phyloP scores from a whole-genome alignment of 2,329 filamentous ascomycete species.

The Fusarium virguliforme region DNA sequence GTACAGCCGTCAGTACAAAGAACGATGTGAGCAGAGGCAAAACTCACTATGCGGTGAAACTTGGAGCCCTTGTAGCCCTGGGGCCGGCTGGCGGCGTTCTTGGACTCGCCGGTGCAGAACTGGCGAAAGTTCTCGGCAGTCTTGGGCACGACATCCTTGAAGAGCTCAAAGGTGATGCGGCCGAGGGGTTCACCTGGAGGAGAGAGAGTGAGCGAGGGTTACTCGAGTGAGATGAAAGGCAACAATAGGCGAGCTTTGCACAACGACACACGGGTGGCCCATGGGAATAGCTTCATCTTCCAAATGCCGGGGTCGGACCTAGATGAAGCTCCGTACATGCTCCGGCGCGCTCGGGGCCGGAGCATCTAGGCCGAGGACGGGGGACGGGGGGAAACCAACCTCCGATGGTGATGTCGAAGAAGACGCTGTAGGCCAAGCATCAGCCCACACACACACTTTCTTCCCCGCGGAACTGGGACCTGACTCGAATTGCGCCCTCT shows the following conservation, averaged over 20 bases:
- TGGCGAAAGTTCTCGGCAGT: conserved; percentile 98
- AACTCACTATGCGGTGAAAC: conserved; percentile 90
- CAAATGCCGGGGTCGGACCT: not conserved
- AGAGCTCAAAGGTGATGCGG: conserved; percentile 91
- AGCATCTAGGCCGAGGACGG: conserved; percentile 9
- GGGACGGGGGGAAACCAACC: conserved; percentile 63
- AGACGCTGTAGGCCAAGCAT: conserved; percentile 65
- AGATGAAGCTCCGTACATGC: conserved; percentile 7
- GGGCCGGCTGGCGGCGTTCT: conserved; percentile 81
- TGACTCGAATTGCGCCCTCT: conserved; percentile 40
- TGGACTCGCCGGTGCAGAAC: conserved; percentile 95
- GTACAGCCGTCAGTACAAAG: conserved; percentile 21
- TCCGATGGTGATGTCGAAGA: conserved; percentile 86
- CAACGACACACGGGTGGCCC: conserved; percentile 1
- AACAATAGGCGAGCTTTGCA: not conserved
- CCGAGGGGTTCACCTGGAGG: conserved; percentile 85
- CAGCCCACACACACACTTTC: conserved; percentile 43
- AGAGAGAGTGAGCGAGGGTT: conserved; percentile 5
- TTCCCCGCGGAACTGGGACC: conserved; percentile 30
- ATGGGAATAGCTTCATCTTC: conserved; percentile 44
- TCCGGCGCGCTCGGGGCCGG: conserved; percentile 9
- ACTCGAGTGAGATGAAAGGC: conserved; percentile 1
- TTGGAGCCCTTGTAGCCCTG: conserved; percentile 96
- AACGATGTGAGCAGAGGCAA: conserved; percentile 7
- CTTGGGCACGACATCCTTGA: conserved; percentile 85